Evolutionary conservation across 2,329 filamentous ascomycete species (phyloP).

Genomic region (Sclerotinia subarctica): DNA sequence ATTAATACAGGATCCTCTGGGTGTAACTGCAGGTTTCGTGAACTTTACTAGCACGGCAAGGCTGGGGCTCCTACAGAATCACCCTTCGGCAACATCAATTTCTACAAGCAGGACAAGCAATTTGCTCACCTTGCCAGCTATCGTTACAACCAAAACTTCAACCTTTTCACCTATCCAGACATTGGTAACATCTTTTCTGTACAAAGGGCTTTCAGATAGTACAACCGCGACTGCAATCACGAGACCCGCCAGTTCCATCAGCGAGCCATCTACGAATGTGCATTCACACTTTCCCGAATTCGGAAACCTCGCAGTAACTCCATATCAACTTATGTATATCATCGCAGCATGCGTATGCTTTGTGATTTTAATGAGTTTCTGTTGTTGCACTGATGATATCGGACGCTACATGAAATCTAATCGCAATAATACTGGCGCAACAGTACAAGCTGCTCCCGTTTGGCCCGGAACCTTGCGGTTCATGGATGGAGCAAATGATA

Average conservation of each 20-base stretch:
- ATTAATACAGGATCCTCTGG: not conserved
- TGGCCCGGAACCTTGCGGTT: not conserved
- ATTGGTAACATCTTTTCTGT: slow-evolving; percentile 6
- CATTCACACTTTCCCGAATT: not conserved
- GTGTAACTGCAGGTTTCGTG: not conserved
- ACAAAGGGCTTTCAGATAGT: not conserved
- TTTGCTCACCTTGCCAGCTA: not conserved
- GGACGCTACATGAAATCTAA: slow-evolving; percentile 15
- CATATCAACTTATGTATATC: slow-evolving; percentile 16
- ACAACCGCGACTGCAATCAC: not conserved
- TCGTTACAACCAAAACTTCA: not conserved
- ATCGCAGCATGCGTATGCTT: slow-evolving; percentile 14
- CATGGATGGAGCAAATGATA: slow-evolving; percentile 1
- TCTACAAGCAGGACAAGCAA: not conserved
- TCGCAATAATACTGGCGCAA: not conserved
- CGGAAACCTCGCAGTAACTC: not conserved
- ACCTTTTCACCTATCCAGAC: not conserved
- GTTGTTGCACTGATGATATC: slow-evolving; percentile 14
- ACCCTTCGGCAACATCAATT: not conserved
- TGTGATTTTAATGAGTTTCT: slow-evolving; percentile 14
- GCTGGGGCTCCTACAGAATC: not conserved
- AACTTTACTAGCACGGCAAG: not conserved
- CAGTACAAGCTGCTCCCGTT: not conserved
- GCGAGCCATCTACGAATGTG: slow-evolving; percentile 2
- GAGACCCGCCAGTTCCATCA: not conserved